Evolutionary conservation across 495 filamentous ascomycete species (phyloP), one percentile per base, ranked within the genome.

Genomic region (Ramalina intermedia): DNA sequence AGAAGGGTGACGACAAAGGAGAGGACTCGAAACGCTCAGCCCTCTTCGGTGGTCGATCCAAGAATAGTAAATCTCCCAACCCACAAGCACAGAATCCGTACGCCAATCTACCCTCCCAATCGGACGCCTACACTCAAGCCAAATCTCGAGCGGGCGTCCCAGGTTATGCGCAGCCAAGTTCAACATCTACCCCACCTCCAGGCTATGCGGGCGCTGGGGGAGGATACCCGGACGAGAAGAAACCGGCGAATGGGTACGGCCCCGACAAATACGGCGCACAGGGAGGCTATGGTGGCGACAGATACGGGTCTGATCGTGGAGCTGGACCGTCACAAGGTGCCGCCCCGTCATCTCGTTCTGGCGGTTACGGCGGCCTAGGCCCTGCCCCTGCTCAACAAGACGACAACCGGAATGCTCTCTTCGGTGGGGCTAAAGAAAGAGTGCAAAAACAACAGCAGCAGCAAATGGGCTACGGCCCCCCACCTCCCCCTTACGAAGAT

Each of bases 351-450:
- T 69, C 76, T 49, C 75, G 82, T 35, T 64, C 73, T 45, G 81
- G 82, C 51, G 84, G 84, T 42, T 90, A 90, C 56, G 85, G 85
- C 41, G 82, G 82, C 23, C 56, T 87, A 40, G 81, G 80, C 55
- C 72, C 73, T 43, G 71, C 75, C 48, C 70, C 75, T 26, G 59
- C 57, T 39, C 56, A 57, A 5, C 60, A 60, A 6, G 77, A 80
- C 55, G 67, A 68, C 43, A 77, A 74, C 50, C 69, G 78, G 50
- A 75, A 80, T 51, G 78, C 73, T 13, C 62, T 82, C 9, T 87
- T 89, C 55, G 78, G 76, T 3, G 76, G 77, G 16, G 80, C 79
- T 24, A 71, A 66, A 47, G 72, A 84, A 40, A 61, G 78, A 37
- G 59, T 61, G 11, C 66, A 73, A 48, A 64, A 75, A 29, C 65